Conservation (phyloP, 176 grass and related monocot genomes). For the Coix lacrymajobi region DNA sequence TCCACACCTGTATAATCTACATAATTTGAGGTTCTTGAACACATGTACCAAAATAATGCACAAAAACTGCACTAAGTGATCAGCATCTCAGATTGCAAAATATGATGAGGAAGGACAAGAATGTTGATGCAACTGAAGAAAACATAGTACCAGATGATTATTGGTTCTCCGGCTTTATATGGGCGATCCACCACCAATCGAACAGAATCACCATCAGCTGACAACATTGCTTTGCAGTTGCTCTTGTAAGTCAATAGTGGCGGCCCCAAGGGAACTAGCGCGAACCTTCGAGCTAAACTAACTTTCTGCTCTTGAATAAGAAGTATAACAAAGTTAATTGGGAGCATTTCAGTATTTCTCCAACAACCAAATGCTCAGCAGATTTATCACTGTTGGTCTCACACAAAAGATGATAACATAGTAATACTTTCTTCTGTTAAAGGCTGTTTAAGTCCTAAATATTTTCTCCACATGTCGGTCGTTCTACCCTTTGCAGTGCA, state of each 20-base stretch:
- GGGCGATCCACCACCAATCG: conserved; percentile 74
- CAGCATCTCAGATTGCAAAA: neutral
- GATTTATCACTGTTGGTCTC: neutral
- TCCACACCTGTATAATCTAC: conserved; percentile 79
- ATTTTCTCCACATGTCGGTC: neutral
- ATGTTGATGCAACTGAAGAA: conserved; percentile 22
- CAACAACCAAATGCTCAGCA: neutral
- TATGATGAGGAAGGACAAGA: conserved; percentile 18
- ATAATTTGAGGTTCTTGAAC: conserved; percentile 41
- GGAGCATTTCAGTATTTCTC: neutral
- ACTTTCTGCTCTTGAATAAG: conserved; percentile 67
- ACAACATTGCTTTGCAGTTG: conserved; percentile 95
- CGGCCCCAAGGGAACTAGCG: conserved; percentile 87
- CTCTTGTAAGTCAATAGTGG: conserved; percentile 98
- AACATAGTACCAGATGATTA: conserved; percentile 88
- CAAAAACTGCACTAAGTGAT: neutral
- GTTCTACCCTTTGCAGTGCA: neutral
- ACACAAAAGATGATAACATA: neutral
- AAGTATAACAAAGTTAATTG: conserved; percentile 25
- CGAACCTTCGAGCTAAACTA: conserved; percentile 95
- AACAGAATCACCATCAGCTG: conserved; percentile 76
- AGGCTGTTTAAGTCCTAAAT: neutral
- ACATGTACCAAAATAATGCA: neutral
- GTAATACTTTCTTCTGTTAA: neutral
- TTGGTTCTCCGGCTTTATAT: conserved; percentile 83